phyloP scores from a whole-genome alignment of 2,329 filamentous ascomycete species.

The Beauveria rudraprayagi region DNA sequence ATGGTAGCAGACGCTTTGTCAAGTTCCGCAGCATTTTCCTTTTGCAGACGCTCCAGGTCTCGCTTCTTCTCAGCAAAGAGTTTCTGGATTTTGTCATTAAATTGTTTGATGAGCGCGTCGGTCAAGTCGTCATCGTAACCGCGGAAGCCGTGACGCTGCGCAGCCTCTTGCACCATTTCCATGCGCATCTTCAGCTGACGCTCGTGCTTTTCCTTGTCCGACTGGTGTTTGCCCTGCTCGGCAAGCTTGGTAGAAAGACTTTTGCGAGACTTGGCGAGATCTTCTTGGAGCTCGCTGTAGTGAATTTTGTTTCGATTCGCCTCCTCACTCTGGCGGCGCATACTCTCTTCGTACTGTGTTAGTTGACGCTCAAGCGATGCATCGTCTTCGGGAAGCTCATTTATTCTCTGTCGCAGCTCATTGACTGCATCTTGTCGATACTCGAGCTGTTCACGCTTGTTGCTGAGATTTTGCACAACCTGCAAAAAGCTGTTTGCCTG shows the following conservation, averaged over 20 bases:
- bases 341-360: constrained; percentile 68
- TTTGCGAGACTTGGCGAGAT: constrained; percentile 36
- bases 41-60: constrained; percentile 65
- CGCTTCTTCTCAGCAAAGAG: constrained; percentile 70
- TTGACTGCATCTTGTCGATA: constrained; percentile 63
- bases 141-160: constrained; percentile 68
- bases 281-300: constrained; percentile 56
- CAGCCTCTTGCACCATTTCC: constrained; percentile 69
- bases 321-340: constrained; percentile 57
- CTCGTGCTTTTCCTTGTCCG: constrained; percentile 81
- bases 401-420: constrained; percentile 63
- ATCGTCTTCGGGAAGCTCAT: constrained; percentile 72
- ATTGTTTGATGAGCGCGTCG: constrained; percentile 64
- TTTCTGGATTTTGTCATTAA: constrained; percentile 69
- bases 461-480: constrained; percentile 66
- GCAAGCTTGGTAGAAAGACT: constrained; percentile 45
- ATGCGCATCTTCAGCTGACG: constrained; percentile 65
- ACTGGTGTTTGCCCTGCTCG: constrained; percentile 71
- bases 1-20: constrained; percentile 64
- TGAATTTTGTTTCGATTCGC: constrained; percentile 53
- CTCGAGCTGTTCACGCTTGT: constrained; percentile 66
- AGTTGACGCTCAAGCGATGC: constrained; percentile 63
- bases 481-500: constrained; percentile 66
- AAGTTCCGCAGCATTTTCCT: constrained; percentile 65
- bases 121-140: constrained; percentile 76